A percentile compares a stretch with the other conserved stretches of the same genome.
These are phyloP conservation scores for Saksenaea oblongispora DNA, from an alignment of 371 early-diverging fungal species.

Conservation along the genomic window DNA sequence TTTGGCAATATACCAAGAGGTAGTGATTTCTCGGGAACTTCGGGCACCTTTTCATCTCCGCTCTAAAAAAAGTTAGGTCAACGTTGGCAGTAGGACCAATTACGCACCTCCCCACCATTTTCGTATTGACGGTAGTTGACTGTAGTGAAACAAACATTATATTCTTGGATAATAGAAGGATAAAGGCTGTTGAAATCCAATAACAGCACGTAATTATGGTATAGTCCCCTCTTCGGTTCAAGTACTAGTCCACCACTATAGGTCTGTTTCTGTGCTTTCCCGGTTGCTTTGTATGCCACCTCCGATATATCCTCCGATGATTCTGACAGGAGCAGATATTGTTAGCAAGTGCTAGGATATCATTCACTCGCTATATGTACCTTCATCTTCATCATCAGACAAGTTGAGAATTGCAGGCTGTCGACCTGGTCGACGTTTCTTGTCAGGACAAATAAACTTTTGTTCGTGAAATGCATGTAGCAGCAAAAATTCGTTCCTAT, in stretches of 20 bases:
- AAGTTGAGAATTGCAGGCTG: not conserved
- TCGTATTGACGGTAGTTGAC: slow-evolving; percentile 45
- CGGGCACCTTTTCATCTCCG: slow-evolving; percentile 46
- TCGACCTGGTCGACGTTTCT: slow-evolving; percentile 17
- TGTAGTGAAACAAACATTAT: slow-evolving; percentile 99
- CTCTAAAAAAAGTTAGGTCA: too few species aligned
- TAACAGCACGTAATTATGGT: slow-evolving; percentile 91
- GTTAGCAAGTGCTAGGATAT: too few species aligned
- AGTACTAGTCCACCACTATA: slow-evolving; percentile 95
- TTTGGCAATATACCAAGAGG: slow-evolving; percentile 82
- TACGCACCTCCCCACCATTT: slow-evolving; percentile 3
- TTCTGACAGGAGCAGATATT: not conserved
- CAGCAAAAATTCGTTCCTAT: slow-evolving; percentile 96
- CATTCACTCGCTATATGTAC: not conserved
- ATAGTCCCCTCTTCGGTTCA: slow-evolving; percentile 81
- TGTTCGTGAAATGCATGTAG: slow-evolving; percentile 91
- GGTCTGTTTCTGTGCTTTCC: not conserved
- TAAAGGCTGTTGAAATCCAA: slow-evolving; percentile 99
- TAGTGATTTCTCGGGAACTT: slow-evolving; percentile 63
- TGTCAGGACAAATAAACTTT: slow-evolving; percentile 89
- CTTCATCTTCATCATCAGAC: not conserved
- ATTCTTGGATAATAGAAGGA: slow-evolving; percentile 99
- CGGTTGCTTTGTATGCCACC: too few species aligned
- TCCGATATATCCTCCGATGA: not conserved
- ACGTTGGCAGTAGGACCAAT: not conserved